A percentile compares a stretch with the other conserved stretches of the same genome.
Conservation (phyloP, 2,329 filamentous ascomycete species). For the Aspergillus fijiensis region DNA sequence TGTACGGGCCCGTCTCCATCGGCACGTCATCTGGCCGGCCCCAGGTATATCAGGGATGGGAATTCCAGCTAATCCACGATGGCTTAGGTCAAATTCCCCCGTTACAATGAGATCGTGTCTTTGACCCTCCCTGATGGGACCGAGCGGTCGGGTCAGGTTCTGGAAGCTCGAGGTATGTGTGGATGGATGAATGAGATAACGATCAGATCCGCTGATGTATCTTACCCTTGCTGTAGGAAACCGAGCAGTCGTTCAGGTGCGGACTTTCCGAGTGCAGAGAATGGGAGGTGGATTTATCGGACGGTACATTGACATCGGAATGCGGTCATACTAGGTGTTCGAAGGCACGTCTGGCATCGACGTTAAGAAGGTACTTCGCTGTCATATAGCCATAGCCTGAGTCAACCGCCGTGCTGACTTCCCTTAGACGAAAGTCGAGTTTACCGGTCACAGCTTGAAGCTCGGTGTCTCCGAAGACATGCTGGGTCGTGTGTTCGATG, state of each 20-base stretch:
- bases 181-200: background rate
- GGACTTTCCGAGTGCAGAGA: constrained; percentile 17
- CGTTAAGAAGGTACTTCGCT: constrained; percentile 78
- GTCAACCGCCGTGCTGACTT: constrained; percentile 24
- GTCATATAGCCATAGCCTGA: background rate
- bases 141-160: constrained; percentile 87
- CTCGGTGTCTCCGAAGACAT: constrained; percentile 99
- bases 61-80: constrained; percentile 17
- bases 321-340: constrained; percentile 68
- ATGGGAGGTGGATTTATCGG: constrained; percentile 4
- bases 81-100: constrained; percentile 87
- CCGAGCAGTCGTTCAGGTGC: constrained; percentile 91
- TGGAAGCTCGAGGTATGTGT: constrained; percentile 85
- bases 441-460: constrained; percentile 95
- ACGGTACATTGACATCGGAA: constrained; percentile 22
- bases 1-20: constrained; percentile 55
- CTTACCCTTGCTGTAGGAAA: constrained; percentile 60
- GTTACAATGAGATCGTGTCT: constrained; percentile 97
- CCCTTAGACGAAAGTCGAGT: constrained; percentile 86
- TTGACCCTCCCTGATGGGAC: constrained; percentile 94
- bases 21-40: background rate
- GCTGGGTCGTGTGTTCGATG: constrained; percentile 98
- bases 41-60: background rate
- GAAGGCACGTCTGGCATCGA: constrained; percentile 96
- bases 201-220: constrained; percentile 19